Percentiles rank a stretch among this genome's conserved stretches.
Evolutionary conservation across 805 yeast species (phyloP).

Genomic region (Saccharomyces eubayanus): DNA sequence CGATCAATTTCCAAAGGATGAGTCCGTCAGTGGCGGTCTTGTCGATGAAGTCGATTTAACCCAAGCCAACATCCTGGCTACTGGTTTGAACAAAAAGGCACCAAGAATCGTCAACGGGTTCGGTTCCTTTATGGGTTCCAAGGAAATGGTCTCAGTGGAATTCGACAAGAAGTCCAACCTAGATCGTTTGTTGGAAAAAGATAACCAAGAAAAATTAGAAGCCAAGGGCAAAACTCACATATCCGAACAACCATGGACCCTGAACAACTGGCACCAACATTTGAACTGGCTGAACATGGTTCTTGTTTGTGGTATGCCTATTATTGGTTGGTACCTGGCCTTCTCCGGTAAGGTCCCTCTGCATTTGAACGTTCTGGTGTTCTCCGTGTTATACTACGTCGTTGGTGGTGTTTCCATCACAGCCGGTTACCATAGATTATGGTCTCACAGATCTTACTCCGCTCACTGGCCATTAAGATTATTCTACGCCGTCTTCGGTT

Average conservation of each 20-base stretch:
- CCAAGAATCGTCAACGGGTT: slow-evolving; percentile 75
- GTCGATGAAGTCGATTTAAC: slow-evolving; percentile 46
- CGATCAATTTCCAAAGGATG: not conserved
- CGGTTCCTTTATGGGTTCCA: slow-evolving; percentile 75
- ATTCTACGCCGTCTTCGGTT: slow-evolving; percentile 69
- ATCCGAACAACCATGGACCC: slow-evolving; percentile 73
- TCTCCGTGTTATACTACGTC: slow-evolving; percentile 45
- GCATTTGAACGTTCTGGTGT: slow-evolving; percentile 37
- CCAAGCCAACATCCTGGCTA: slow-evolving; percentile 68
- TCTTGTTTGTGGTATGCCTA: slow-evolving; percentile 55
- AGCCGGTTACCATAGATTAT: slow-evolving; percentile 76
- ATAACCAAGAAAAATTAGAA: slow-evolving; percentile 13
- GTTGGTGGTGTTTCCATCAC: slow-evolving; percentile 70
- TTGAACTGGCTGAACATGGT: slow-evolving; percentile 70
- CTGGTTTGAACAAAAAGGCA: slow-evolving; percentile 65
- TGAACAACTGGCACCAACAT: slow-evolving; percentile 61
- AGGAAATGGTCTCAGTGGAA: slow-evolving; percentile 57
- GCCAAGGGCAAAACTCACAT: slow-evolving; percentile 40
- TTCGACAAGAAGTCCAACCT: slow-evolving; percentile 37
- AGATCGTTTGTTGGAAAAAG: slow-evolving; percentile 39
- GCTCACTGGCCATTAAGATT: slow-evolving; percentile 54
- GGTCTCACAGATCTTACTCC: slow-evolving; percentile 66
- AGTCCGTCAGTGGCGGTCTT: slow-evolving; percentile 2
- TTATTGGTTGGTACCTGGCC: slow-evolving; percentile 42
- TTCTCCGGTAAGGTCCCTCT: slow-evolving; percentile 38